Evolutionary conservation across 352 stramenopile species (phyloP), one percentile per base, ranked within the genome.

Genomic region (Globisporangium radiosum): DNA sequence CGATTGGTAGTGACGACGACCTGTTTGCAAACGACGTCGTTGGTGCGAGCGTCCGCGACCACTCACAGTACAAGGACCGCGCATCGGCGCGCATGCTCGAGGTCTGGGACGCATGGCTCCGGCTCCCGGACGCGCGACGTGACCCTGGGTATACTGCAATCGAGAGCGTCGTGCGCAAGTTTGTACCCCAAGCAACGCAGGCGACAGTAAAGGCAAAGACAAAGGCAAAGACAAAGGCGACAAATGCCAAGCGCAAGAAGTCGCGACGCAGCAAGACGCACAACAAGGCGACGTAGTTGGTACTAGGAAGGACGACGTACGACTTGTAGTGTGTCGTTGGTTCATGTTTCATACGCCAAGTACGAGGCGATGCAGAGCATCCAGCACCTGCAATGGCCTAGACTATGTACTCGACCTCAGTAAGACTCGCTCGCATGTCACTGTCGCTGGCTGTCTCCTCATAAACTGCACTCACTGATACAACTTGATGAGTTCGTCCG

Each of bases 401-500:
- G 17, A 19, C 17, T 19, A 19, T 19, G 17, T 19, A 19, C 17
- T 19, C 17, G 17, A 19, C 17, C 17, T 19, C 17, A 19, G 17
- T 19, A 19, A 19, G 17, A 19, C 17, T 19, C 17, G 17, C 17
- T 19, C 17, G 17, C 37, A 50, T 33, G 25, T 38, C 17, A 44
- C 10, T 14, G 8, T 19, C 7, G 2, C 33, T 54, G n/a, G 7
- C 7, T n/a, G 5, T 33, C 6, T 52, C 2, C 36, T 53, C 37
- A 17, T 36, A 2, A 8, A 60, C 9, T 36, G 17, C n/a, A 7
- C 39, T 57, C 95, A 98, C 78, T 98, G 91, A 81, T 99, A 99
- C 59, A 99, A 73, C 60, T 97, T 95, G 80, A 99, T 99, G 47
- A 99, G 80, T 67, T 99, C 96, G 73, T 99, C 96, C 19, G 96